Conservation (phyloP, 495 filamentous ascomycete genomes). For the Lichenothelia convexa region DNA sequence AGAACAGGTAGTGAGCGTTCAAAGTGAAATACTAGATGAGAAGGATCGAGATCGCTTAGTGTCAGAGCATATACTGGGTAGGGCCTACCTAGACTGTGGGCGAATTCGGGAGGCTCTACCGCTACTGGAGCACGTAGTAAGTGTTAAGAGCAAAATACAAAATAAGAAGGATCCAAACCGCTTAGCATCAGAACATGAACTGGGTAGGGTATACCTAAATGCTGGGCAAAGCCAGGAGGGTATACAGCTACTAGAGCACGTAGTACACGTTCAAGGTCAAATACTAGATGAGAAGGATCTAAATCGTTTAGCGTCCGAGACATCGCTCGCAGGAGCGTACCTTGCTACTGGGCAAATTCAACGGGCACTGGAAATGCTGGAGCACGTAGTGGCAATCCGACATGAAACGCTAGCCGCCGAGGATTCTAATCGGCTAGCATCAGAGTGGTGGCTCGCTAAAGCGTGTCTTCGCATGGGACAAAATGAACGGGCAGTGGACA, state of each 20-base stretch:
- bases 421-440: constrained; percentile 4
- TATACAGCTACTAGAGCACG: constrained; percentile 3
- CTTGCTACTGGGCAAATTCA: background rate
- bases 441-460: constrained; percentile 8
- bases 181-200: background rate
- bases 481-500: too few species aligned
- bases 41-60: background rate
- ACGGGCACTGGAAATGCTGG: background rate
- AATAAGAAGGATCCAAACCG: background rate
- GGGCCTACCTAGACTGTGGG: background rate
- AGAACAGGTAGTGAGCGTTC: background rate
- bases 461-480: too few species aligned
- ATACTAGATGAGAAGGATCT: constrained; percentile 12
- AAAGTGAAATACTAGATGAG: background rate
- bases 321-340: constrained; percentile 5
- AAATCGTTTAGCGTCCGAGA: constrained; percentile 17
- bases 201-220: constrained; percentile 1
- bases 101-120: background rate
- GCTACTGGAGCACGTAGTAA: background rate
- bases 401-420: constrained; percentile 1
- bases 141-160: background rate
- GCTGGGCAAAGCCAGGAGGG: constrained; percentile 3
- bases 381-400: constrained; percentile 1
- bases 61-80: background rate
- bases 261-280: constrained; percentile 2